These are phyloP conservation scores for Sporothrix curviconia DNA, from an alignment of 2,329 filamentous ascomycete species.

Conservation along the genomic window DNA sequence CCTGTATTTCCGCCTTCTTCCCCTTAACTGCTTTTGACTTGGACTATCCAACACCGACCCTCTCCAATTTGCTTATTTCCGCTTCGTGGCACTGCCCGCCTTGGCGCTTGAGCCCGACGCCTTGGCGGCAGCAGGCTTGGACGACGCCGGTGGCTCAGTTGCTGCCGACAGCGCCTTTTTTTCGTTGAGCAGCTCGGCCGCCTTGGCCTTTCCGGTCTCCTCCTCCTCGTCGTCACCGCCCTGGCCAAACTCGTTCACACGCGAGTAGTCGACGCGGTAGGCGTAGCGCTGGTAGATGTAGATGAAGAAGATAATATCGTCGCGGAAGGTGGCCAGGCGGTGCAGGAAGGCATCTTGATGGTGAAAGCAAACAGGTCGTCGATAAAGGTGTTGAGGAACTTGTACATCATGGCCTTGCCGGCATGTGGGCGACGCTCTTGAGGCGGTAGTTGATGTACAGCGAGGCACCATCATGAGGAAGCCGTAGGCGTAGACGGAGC, in stretches of 20 bases:
- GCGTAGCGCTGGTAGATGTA: slow-evolving; percentile 92
- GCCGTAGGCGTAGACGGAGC: slow-evolving; percentile 93
- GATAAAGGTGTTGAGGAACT: slow-evolving; percentile 98
- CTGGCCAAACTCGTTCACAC: slow-evolving; percentile 97
- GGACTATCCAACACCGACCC: no score
- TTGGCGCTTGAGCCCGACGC: slow-evolving; percentile 40
- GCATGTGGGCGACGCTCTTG: slow-evolving; percentile 95
- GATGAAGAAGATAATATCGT: slow-evolving; percentile 97
- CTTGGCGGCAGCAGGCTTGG: slow-evolving; percentile 36
- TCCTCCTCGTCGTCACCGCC: slow-evolving; percentile 82
- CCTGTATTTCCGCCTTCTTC: not conserved
- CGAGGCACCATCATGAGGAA: slow-evolving; percentile 97
- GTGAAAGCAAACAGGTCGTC: slow-evolving; percentile 98
- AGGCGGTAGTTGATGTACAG: slow-evolving; percentile 99
- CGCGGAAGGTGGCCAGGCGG: slow-evolving; percentile 81
- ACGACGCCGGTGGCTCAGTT: no score
- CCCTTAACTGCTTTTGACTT: no score
- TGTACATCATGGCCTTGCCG: slow-evolving; percentile 92
- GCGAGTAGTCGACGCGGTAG: slow-evolving; percentile 84
- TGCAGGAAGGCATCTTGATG: slow-evolving; percentile 97
- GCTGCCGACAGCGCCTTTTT: slow-evolving; percentile 28
- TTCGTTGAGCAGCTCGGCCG: slow-evolving; percentile 29
- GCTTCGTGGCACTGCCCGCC: slow-evolving; percentile 40
- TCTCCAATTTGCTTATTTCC: slow-evolving; percentile 35
- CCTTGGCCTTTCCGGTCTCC: slow-evolving; percentile 27